Conservation (phyloP, 768 basidiomycete species). For the Auricularia cornea region DNA sequence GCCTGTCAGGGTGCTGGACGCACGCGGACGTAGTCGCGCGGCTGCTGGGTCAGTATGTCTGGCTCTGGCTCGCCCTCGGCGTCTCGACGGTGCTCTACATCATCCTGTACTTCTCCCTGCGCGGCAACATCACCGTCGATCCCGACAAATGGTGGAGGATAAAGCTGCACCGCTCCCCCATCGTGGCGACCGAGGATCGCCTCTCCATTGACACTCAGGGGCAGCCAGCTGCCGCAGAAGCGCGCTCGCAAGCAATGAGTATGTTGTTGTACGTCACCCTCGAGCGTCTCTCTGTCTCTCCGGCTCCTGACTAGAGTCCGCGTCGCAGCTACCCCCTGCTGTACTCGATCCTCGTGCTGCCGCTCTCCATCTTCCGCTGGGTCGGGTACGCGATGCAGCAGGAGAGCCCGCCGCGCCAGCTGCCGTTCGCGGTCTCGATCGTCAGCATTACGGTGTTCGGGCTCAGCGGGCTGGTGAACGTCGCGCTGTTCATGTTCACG, state of each 20-base stretch:
- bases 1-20: constrained; percentile 35
- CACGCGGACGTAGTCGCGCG: constrained; percentile 22
- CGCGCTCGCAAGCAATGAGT: not conserved
- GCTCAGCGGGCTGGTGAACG: constrained; percentile 34
- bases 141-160: constrained; percentile 29
- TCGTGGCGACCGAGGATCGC: constrained; percentile 3
- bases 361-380: constrained; percentile 35
- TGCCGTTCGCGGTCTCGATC: constrained; percentile 26
- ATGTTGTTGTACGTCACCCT: constrained; percentile 1
- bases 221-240: not conserved
- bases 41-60: constrained; percentile 36
- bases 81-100: constrained; percentile 29
- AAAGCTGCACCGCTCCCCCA: constrained; percentile 1
- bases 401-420: not conserved
- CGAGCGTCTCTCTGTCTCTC: not conserved
- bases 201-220: not conserved
- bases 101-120: constrained; percentile 29
- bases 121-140: constrained; percentile 26
- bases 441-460: constrained; percentile 23
- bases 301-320: too few relatives aligned
- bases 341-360: constrained; percentile 31
- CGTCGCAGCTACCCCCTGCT: constrained; percentile 29
- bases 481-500: constrained; percentile 28
- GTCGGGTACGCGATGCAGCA: constrained; percentile 18
- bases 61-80: constrained; percentile 36